Evolutionary conservation across 1,284 basidiomycete species (phyloP), one percentile per base, ranked within the genome.

Genomic region (Trametes polyzona): DNA sequence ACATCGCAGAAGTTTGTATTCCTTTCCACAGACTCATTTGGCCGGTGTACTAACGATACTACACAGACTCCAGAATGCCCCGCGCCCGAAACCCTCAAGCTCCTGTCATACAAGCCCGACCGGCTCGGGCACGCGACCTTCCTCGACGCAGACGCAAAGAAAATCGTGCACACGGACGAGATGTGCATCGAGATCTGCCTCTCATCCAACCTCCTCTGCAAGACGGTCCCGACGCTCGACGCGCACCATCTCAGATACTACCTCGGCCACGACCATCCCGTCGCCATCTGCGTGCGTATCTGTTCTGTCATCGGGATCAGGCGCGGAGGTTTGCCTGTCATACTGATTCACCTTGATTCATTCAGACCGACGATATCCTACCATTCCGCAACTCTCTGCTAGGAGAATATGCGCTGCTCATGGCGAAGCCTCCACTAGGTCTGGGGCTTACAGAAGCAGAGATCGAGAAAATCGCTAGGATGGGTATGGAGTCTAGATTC

Each of bases 41-140:
- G 33, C 19, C n/a, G 5, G 12, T 5, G 30, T 17, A 2, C 29
- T 7, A 12, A 16, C 0, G 11, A n/a, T 12, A 24, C 32, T 33
- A 12, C n/a, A 10, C 2, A 85, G 88, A 86, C 80, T 0, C 65
- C 63, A 3, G 65, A 76, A 6, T 87, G 86, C 61, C 69, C 82
- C 2, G 55, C 73, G 1, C 74, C 77, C 40, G 92, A 94, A 58
- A 88, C 87, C 0, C 72, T 83, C n/a, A 71, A 77, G 44, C 74
- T 93, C 10, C 76, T 93, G 0, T 81, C 82, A 1, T 87, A 82
- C 72, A 68, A 74, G 24, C 90, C 92, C 0, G 75, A 87, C 54
- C 78, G 92, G 29, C 76, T 95, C 0, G 91, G 92, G 0, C 93
- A 95, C 63, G 92, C 90, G 0, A 94, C 92, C 0, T 92, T 91